Percentiles rank a stretch among this genome's conserved stretches.
These are phyloP conservation scores for Tolypocladium sp. DNA, from an alignment of 2,329 filamentous ascomycete species.

Conservation along the genomic window DNA sequence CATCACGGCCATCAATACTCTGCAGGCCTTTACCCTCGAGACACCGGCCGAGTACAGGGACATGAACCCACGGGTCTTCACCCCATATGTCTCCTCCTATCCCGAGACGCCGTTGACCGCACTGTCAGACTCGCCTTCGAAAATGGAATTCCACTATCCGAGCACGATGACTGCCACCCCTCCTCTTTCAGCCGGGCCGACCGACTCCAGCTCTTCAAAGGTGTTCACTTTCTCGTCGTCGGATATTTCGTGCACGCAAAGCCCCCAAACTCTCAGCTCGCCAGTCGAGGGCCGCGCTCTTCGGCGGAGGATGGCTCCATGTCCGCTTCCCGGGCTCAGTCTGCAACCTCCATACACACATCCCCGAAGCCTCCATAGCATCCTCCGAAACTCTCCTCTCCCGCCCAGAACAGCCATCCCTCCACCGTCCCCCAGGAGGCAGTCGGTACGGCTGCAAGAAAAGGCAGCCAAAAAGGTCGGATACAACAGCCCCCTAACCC, in stretches of 20 bases:
- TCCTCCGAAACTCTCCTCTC: slow-evolving; percentile 57
- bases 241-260: slow-evolving; percentile 16
- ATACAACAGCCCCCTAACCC: slow-evolving; percentile 53
- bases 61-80: slow-evolving; percentile 25
- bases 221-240: slow-evolving; percentile 37
- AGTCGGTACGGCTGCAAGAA: slow-evolving; percentile 45
- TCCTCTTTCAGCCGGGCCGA: slow-evolving; percentile 43
- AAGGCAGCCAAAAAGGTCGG: slow-evolving; percentile 47
- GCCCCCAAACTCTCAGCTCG: not conserved
- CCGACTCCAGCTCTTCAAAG: slow-evolving; percentile 30
- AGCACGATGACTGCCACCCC: slow-evolving; percentile 52
- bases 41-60: slow-evolving; percentile 21
- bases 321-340: not conserved
- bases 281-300: slow-evolving; percentile 9
- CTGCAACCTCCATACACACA: slow-evolving; percentile 42
- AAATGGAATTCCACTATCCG: slow-evolving; percentile 37
- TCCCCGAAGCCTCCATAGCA: slow-evolving; percentile 50
- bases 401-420: slow-evolving; percentile 41
- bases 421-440: slow-evolving; percentile 42
- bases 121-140: slow-evolving; percentile 37
- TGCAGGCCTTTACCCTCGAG: slow-evolving; percentile 19
- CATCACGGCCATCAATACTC: slow-evolving; percentile 38
- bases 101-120: slow-evolving; percentile 47
- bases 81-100: slow-evolving; percentile 35
- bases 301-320: slow-evolving; percentile 2